These are phyloP conservation scores for Penicillium bovifimosum DNA, from an alignment of 495 filamentous ascomycete species.

Conservation along the genomic window DNA sequence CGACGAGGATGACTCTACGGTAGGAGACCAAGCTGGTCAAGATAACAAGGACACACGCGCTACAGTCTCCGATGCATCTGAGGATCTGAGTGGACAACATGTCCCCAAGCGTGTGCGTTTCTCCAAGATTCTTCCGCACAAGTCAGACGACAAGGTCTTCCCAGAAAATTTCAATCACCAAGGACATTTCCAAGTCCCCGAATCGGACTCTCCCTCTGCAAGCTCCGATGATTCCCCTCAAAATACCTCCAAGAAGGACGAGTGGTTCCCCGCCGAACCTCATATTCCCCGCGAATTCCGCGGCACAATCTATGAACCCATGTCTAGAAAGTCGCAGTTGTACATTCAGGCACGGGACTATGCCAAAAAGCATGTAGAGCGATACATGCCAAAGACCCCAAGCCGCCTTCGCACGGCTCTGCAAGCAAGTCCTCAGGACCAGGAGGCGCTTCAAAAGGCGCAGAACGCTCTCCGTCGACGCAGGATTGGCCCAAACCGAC, in stretches of 20 bases:
- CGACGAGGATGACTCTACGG: slow-evolving; percentile 24
- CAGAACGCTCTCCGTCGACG: background rate
- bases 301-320: too few species aligned
- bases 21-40: slow-evolving; percentile 3
- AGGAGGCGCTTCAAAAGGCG: background rate
- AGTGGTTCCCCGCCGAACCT: too few species aligned
- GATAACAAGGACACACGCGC: background rate
- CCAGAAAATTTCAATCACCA: background rate
- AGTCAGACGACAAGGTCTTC: background rate
- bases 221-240: slow-evolving; percentile 18
- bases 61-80: background rate
- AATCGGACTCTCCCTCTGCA: slow-evolving; percentile 1
- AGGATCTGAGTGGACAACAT: background rate
- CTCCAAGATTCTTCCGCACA: background rate
- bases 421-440: slow-evolving; percentile 17
- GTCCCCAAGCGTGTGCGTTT: background rate
- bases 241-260: background rate
- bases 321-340: too few species aligned
- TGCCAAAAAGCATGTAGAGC: slow-evolving; percentile 29
- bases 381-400: slow-evolving; percentile 44
- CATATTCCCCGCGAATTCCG: too few species aligned
- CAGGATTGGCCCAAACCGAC: background rate
- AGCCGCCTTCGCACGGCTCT: slow-evolving; percentile 41
- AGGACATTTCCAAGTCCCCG: background rate
- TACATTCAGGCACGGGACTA: slow-evolving; percentile 11